These are phyloP conservation scores for Neofusicoccum sp. DNA, from an alignment of 2,329 filamentous ascomycete genomes.

Conservation along the genomic window DNA sequence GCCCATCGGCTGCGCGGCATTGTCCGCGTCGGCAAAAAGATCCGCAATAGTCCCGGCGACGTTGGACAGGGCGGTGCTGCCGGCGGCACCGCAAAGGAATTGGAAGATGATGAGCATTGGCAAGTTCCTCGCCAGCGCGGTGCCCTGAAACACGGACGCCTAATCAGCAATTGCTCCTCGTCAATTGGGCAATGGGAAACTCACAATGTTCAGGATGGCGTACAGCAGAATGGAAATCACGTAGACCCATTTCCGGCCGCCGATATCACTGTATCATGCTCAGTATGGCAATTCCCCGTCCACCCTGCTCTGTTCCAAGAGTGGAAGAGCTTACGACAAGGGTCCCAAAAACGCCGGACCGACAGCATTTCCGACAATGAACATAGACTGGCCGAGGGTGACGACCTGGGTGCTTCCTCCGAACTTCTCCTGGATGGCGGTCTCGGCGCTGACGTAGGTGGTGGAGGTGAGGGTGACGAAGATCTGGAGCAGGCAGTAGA, in stretches of 20 bases:
- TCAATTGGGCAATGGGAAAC: neutral
- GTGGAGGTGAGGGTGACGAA: constrained; percentile 20
- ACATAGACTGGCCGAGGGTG: constrained; percentile 20
- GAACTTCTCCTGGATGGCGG: constrained; percentile 18
- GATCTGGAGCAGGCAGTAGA: constrained; percentile 21
- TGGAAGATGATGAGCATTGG: constrained; percentile 23
- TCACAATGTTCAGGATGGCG: constrained; percentile 21
- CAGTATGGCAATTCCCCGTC: neutral
- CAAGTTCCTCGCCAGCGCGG: constrained; percentile 14
- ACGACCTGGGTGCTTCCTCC: constrained; percentile 21
- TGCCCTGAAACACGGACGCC: neutral
- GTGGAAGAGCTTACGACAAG: constrained; percentile 18
- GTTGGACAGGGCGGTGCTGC: constrained; percentile 22
- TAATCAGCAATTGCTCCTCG: neutral
- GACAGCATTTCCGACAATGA: constrained; percentile 21
- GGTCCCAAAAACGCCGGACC: constrained; percentile 21
- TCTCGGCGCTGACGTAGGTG: constrained; percentile 17
- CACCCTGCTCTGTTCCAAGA: neutral
- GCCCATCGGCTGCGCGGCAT: constrained; percentile 22
- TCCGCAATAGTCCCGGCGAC: constrained; percentile 22
- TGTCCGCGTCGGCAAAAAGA: constrained; percentile 22
- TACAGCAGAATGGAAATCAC: constrained; percentile 18
- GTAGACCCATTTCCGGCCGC: constrained; percentile 23
- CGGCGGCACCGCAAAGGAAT: constrained; percentile 21
- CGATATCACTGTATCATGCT: constrained; percentile 20